phyloP scores from a whole-genome alignment of 331 rosid genomes.

The Rosa hybrid region DNA sequence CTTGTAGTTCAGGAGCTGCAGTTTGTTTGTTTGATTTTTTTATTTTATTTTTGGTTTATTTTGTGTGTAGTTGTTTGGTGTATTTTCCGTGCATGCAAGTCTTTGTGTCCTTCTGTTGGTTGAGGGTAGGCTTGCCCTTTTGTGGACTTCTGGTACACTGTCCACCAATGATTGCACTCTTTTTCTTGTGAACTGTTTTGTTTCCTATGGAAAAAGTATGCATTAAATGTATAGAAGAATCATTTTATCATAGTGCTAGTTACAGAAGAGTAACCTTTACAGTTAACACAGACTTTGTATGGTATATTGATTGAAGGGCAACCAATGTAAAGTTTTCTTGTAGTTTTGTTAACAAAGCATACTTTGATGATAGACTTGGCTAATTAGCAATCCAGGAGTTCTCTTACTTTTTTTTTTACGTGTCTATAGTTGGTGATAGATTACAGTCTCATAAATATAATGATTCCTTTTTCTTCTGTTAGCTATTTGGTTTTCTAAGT shows the following conservation, averaged over 20 bases:
- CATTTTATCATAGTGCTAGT: neutral
- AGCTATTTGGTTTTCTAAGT: neutral
- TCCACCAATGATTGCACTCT: neutral
- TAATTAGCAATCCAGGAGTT: neutral
- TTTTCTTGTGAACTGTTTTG: neutral
- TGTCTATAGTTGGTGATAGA: neutral
- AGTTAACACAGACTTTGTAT: neutral
- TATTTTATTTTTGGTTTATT: neutral
- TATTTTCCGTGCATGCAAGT: too few species aligned
- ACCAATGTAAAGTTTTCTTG: neutral
- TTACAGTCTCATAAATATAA: neutral
- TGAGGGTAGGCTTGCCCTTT: too few species aligned
- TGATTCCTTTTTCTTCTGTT: neutral
- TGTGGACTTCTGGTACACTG: too few species aligned
- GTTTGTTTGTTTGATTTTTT: neutral
- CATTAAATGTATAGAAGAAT: neutral
- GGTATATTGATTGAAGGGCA: neutral
- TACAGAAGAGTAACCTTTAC: neutral
- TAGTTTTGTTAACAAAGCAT: constrained; percentile 3
- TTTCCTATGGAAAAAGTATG: neutral
- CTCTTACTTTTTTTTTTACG: neutral
- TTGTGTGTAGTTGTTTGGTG: too few species aligned
- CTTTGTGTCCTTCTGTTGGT: too few species aligned
- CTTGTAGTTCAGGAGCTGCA: neutral
- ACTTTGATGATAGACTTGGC: neutral